Evolutionary conservation across 495 filamentous ascomycete species (phyloP).

Genomic region (Xylaria sp.): DNA sequence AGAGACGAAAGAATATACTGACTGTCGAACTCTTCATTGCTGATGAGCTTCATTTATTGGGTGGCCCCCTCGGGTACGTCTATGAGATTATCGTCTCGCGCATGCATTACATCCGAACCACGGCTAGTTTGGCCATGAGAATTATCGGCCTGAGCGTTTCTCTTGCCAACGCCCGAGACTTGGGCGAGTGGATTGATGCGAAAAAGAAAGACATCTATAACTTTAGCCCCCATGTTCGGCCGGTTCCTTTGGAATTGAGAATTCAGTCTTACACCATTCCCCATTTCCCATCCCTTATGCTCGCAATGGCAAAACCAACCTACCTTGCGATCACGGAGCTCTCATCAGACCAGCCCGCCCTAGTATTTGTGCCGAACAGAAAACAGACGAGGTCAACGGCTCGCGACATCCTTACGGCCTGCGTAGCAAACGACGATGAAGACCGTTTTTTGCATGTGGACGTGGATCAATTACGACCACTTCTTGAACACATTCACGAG

Average conservation of each 20-base stretch:
- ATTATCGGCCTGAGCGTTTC: constrained; percentile 93
- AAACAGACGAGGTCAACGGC: constrained; percentile 92
- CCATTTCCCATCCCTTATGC: constrained; percentile 96
- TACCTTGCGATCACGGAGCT: constrained; percentile 86
- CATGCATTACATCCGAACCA: constrained; percentile 94
- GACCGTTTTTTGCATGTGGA: constrained; percentile 90
- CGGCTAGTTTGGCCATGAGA: constrained; percentile 83
- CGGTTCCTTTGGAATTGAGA: constrained; percentile 88
- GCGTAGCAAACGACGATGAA: constrained; percentile 87
- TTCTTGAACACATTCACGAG: constrained; percentile 83
- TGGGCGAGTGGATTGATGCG: constrained; percentile 99
- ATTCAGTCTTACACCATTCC: constrained; percentile 96
- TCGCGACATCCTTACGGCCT: constrained; percentile 85
- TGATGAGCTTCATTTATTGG: constrained; percentile 96
- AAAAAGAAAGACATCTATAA: constrained; percentile 98
- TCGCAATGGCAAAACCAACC: constrained; percentile 94
- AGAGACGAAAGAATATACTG: constrained; percentile 92
- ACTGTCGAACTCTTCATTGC: constrained; percentile 91
- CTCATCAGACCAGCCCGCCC: constrained; percentile 84
- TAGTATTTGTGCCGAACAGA: constrained; percentile 89
- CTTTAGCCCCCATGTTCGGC: constrained; percentile 90
- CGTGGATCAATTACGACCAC: constrained; percentile 77
- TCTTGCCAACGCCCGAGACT: constrained; percentile 88
- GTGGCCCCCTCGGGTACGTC: constrained; percentile 84
- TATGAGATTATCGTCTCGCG: constrained; percentile 97